These are phyloP conservation scores for Passalora sequoiae DNA, from an alignment of 2,329 filamentous ascomycete species.

Conservation along the genomic window DNA sequence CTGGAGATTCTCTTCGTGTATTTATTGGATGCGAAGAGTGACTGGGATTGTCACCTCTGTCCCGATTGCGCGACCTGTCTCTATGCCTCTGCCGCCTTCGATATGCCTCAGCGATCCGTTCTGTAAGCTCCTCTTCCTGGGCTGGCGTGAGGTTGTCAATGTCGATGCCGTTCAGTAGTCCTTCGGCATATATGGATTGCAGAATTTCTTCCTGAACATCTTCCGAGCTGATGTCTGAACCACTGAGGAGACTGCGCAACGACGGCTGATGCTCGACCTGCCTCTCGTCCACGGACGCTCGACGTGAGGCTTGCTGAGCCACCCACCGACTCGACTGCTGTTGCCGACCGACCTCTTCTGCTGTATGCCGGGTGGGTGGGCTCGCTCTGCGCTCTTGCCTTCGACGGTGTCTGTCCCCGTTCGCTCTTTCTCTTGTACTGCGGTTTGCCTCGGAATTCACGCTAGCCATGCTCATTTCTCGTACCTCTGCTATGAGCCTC, in stretches of 20 bases:
- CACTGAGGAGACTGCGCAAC: slow-evolving; percentile 75
- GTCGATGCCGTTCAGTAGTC: slow-evolving; percentile 80
- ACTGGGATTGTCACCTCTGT: slow-evolving; percentile 7
- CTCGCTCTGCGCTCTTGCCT: slow-evolving; percentile 14
- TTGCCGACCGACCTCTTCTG: slow-evolving; percentile 7
- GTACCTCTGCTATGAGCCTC: slow-evolving; percentile 64
- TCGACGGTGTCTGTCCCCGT: slow-evolving; percentile 13
- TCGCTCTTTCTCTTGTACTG: slow-evolving; percentile 21
- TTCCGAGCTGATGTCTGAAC: slow-evolving; percentile 67
- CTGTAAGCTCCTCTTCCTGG: slow-evolving; percentile 84
- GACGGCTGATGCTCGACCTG: slow-evolving; percentile 83
- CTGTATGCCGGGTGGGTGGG: slow-evolving; percentile 7
- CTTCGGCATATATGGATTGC: slow-evolving; percentile 81
- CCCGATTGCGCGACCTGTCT: slow-evolving; percentile 29
- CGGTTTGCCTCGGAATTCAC: slow-evolving; percentile 39
- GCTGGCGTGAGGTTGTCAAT: slow-evolving; percentile 77
- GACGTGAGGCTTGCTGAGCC: slow-evolving; percentile 8
- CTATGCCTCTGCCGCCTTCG: slow-evolving; percentile 64
- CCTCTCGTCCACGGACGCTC: slow-evolving; percentile 23
- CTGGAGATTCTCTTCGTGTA: slow-evolving; percentile 2
- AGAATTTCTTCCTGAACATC: slow-evolving; percentile 85
- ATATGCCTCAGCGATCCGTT: slow-evolving; percentile 85
- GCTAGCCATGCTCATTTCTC: slow-evolving; percentile 68
- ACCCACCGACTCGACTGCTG: slow-evolving; percentile 14
- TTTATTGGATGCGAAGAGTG: slow-evolving; percentile 7